Evolutionary conservation across 2,329 filamentous ascomycete genomes (phyloP), one percentile per base, ranked within the genome.

Genomic region (Sclerotinia sclerotiorum): DNA sequence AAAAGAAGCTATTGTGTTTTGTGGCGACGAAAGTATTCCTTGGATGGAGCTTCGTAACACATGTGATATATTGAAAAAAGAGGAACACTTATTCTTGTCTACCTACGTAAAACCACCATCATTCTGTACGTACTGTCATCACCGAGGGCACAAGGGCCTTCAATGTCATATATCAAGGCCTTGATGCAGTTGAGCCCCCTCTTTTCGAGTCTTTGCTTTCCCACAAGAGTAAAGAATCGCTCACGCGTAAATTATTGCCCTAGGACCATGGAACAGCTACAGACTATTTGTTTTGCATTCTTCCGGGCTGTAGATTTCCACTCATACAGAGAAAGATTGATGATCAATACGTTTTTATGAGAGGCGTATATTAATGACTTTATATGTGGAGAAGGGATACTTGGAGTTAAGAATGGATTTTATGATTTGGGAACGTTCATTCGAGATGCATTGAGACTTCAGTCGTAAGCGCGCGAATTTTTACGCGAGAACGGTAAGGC

Each of bases 21-120:
- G 80, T 69, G 81, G 81, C 1, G 49, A 69, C 0, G 74, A 80
- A 5, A 64, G 64, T 1, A 77, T 82, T 6, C 57, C 72, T 1
- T 82, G 80, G 80, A 67, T 72, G 6, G 73, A 79, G 1, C 78
- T 83, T 32, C 68, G 76, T 24, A 68, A 54, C 11, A 70, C 73
- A 3, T 73, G 72, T 60, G 71, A 73, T 51, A 68, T 73, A 13
- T 46, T 76, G 3, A 69, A 67, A 46, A 32, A 54, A 35, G 69
- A 72, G 15, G 69, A 71, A 35, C 24, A 51, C 2, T 67, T 70
- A 27, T 61, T 76, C 1, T 52, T 66, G 1, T 62, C 68, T 17
- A 10, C 74, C 1, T 75, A 72, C 24, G 73, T 72, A 19, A 69
- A 69, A 49, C 61, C 58, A 17, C 71, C 69, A 24, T 72, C 72